Evolutionary conservation across 208 protist species (phyloP).

Genomic region (Wallacemonas rigidus): DNA sequence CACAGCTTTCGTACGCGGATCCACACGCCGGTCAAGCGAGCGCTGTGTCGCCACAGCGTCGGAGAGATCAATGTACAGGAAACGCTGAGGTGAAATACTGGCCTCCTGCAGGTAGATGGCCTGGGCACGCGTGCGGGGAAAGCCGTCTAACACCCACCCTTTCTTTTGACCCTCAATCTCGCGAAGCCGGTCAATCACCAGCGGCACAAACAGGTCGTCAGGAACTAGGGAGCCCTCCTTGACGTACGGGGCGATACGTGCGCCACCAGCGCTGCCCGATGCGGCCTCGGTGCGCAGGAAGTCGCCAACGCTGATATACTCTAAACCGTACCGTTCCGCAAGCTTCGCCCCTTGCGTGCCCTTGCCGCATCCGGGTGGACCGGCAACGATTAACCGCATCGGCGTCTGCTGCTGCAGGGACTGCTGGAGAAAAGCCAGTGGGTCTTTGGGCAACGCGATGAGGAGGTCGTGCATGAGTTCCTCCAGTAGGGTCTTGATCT

Average conservation of each 20-base stretch:
- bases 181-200: slow-evolving; percentile 61
- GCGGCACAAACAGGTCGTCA: slow-evolving; percentile 67
- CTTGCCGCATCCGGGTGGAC: slow-evolving; percentile 91
- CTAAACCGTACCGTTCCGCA: slow-evolving; percentile 75
- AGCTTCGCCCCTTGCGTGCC: slow-evolving; percentile 86
- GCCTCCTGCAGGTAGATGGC: slow-evolving; percentile 75
- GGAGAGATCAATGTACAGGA: slow-evolving; percentile 70
- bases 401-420: slow-evolving; percentile 44
- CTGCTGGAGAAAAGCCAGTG: slow-evolving; percentile 59
- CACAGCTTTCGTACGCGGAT: slow-evolving; percentile 24
- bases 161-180: slow-evolving; percentile 34
- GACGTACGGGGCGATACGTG: slow-evolving; percentile 62
- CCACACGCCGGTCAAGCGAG: slow-evolving; percentile 25
- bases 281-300: slow-evolving; percentile 55
- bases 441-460: slow-evolving; percentile 62
- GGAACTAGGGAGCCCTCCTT: slow-evolving; percentile 68
- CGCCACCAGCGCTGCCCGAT: slow-evolving; percentile 41
- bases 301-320: slow-evolving; percentile 85
- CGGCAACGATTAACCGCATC: slow-evolving; percentile 73
- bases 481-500: slow-evolving; percentile 67
- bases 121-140: slow-evolving; percentile 70
- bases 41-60: slow-evolving; percentile 41
- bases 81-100: slow-evolving; percentile 63
- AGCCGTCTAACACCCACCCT: slow-evolving; percentile 88
- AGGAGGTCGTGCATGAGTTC: slow-evolving; percentile 82